Base-by-base conservation (phyloP, 495 filamentous ascomycete genomes). In the Penicillium simplicissimum region DNA sequence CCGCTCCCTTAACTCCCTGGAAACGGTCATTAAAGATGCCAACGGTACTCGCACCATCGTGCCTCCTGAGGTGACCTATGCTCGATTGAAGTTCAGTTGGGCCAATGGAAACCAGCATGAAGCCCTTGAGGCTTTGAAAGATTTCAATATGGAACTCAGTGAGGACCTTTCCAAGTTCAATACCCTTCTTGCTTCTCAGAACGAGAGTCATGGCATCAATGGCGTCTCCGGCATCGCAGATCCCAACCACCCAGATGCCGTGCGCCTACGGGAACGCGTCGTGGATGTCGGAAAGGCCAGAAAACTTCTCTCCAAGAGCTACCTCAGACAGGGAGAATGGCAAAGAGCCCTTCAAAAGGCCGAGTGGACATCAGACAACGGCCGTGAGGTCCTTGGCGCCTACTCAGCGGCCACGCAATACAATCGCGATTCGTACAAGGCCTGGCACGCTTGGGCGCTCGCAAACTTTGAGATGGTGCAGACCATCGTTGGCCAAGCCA, bases 401-500 rank as follows among this genome's bases (percentile, higher is more conserved):
- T 99, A 97, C 74, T 84, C 87, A 17, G 89, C 92, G 52, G 95
- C 95, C 8, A 98, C 95, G 0, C 86, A 90, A 25, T 96, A 96
- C 76, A 91, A 98, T 64, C 87, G 88, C 48, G 87, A 89, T 57
- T 99, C 93, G 82, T 98, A 99, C 76, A 99, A 98, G 75, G 95
- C 95, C 19, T 99, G 95, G 95, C 95, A 99, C 72, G 87, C 95
- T 4, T 99, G 96, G 95, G 95, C 95, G n/a, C 78, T 98, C 43
- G 95, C 96, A 17, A 99, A 99, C 72, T 99, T 98, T 68, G 94
- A 99, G 73, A 93, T 98, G 42, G 93, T 98, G 28, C 96, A 91
- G 57, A 84, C 89, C 3, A 82, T 94, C 58, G 82, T 84, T 19
- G 82, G 84, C 28, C 76, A 87, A 49, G 79, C 80, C 10, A 88